Conservation (phyloP, 805 yeast species). For the Diddensiella santjacobensis region DNA sequence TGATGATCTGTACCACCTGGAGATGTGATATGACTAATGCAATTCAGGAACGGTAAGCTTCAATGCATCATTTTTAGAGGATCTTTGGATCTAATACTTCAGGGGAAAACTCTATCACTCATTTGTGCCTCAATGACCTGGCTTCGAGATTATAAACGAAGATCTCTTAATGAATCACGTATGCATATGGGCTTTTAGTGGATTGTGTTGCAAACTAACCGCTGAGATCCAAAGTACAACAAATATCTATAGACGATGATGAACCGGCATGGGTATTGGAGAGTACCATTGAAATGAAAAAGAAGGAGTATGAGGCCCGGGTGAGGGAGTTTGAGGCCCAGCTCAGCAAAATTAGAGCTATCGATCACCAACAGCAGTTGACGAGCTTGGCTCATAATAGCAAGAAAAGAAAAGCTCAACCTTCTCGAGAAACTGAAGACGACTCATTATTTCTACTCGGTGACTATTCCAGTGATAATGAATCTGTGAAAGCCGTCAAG, state of each 20-base stretch:
- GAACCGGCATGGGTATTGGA: constrained; percentile 71
- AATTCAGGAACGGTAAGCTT: background rate
- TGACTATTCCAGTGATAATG: constrained; percentile 35
- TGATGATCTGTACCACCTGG: too few relatives aligned
- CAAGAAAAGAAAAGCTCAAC: constrained; percentile 19
- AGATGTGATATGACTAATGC: too few relatives aligned
- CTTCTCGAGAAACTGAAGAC: background rate
- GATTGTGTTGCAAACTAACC: too few relatives aligned
- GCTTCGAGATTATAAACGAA: constrained; percentile 54
- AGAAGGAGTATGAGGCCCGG: constrained; percentile 19
- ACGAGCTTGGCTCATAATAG: constrained; percentile 9
- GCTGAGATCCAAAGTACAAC: background rate
- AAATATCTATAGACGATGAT: constrained; percentile 36
- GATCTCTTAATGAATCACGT: constrained; percentile 13
- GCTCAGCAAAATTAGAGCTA: constrained; percentile 16
- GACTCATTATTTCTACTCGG: constrained; percentile 29
- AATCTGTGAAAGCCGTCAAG: constrained; percentile 22
- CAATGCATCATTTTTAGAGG: background rate
- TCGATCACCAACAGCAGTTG: constrained; percentile 15
- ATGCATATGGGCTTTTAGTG: background rate
- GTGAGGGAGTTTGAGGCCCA: constrained; percentile 27
- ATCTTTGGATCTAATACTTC: background rate
- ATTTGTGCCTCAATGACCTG: constrained; percentile 84
- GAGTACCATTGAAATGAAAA: constrained; percentile 31
- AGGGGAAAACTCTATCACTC: constrained; percentile 74